Evolutionary conservation across 106 monocot species (phyloP), one percentile per base, ranked within the genome.

Genomic region (Dendrobium nobile): DNA sequence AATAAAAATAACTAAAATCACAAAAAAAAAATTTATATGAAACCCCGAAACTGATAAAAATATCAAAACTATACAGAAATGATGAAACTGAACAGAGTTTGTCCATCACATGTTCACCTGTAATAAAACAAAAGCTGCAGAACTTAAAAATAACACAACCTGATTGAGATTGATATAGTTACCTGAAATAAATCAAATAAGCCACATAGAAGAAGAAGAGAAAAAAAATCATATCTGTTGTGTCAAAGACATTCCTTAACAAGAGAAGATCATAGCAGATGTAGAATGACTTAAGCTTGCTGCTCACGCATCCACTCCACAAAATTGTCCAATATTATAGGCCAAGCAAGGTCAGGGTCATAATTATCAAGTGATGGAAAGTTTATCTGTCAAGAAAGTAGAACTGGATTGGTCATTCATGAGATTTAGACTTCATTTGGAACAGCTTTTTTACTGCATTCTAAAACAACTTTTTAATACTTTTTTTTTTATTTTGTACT

Each of bases 261-360:
- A 28, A 28, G 15, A 15, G 37, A 37, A 37, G 33, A 70, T 3
- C 11, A 67, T 5, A 26, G 26, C 58, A 19, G 24, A 1, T 26
- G 2, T 65, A 65, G 64, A 44, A 31, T 42, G 18, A 20, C 7
- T 10, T 75, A 75, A 20, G 44, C 17, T 2, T 54, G 54, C 55
- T 78, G 27, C 44, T 37, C 72, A n/a, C 67, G 84, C 86, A 89
- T 86, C 92, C 89, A 92, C 28, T 97, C 97, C 6, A 94, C 97
- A 89, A 97, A 97, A 82, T 94, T 94, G 86, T 97, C 97, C 86
- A 97, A 88, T 85, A 97, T 87, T 79, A 97, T 81, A 24, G 94
- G 97, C 97, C 97, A 97, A 58, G 94, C 97, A 80, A 88, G 88
- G 8, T 79, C 80, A 3, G 89, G 26, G 78, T 97, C 91, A 31